Conservation (phyloP, 2,329 filamentous ascomycete genomes). For the Colletotrichum gigasporum region DNA sequence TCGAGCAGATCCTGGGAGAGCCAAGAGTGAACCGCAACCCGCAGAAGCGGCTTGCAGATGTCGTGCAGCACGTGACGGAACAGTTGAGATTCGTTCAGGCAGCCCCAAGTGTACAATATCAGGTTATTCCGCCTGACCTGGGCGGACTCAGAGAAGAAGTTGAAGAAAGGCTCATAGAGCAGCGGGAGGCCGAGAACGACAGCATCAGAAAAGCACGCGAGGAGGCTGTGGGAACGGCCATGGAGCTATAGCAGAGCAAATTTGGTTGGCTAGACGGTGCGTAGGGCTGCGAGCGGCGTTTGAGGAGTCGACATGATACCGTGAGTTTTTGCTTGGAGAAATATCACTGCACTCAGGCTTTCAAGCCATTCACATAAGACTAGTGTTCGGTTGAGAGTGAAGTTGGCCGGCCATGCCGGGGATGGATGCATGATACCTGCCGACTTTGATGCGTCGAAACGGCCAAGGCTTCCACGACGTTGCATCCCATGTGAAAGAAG, state of each 20-base stretch:
- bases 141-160: constrained; percentile 73
- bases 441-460: not conserved
- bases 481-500: not conserved
- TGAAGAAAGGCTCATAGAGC: constrained; percentile 73
- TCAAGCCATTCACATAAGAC: not conserved
- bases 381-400: not conserved
- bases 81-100: constrained; percentile 87
- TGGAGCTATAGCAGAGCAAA: constrained; percentile 63
- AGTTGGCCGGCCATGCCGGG: not conserved
- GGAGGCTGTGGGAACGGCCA: constrained; percentile 64
- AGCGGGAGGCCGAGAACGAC: constrained; percentile 68
- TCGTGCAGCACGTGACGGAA: constrained; percentile 82
- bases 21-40: constrained; percentile 81
- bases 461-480: not conserved
- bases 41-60: constrained; percentile 75
- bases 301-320: constrained; percentile 7
- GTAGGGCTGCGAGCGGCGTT: constrained; percentile 5
- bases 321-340: not conserved
- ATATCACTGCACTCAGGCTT: too few relatives aligned
- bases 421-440: too few relatives aligned
- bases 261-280: not conserved
- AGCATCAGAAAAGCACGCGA: constrained; percentile 61
- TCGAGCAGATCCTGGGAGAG: constrained; percentile 77
- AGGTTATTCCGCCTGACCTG: constrained; percentile 81
- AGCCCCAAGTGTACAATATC: constrained; percentile 88